Evolutionary conservation across 176 grass and related monocot genomes (phyloP), one percentile per base, ranked within the genome.

Genomic region (Juncus effusus): DNA sequence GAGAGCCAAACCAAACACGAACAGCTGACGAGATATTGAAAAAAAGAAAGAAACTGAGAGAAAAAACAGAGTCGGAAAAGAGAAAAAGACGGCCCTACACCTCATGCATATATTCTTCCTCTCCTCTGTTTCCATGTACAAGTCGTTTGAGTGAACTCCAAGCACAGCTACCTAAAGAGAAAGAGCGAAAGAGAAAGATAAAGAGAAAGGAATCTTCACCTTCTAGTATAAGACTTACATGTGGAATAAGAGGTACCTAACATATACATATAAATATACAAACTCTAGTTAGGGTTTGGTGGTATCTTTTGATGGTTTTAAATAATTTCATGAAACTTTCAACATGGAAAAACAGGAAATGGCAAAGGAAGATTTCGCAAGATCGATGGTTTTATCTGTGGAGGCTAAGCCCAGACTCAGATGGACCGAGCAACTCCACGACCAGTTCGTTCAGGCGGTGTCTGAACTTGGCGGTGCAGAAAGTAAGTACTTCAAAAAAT

Each of bases 391-490:
- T 41, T 7, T 70, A 10, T 70, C 67, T 44, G 39, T 59, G 51
- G 62, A 44, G 40, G 66, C 86, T 44, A 82, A 89, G 66, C 42
- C 84, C 7, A 66, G 92, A 42, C 87, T 96, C 59, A 79, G 81
- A 74, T 96, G 92, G 92, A 91, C 87, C 6, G 54, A 68, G 36
- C 74, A 91, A 79, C 87, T 96, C 36, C 92, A 96, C 60, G 65
- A 69, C 38, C 77, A 67, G 40, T 91, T 96, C 78, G 50, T 83
- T 57, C 68, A 76, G 62, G 87, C 87, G 1, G 82, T 96, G 9
- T 56, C 84, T 55, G 77, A 83, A 70, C 87, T 88, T 19, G 92
- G 92, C 41, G 92, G 92, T 36, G 70, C 79, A 6, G 87, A 96
- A 14, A 86, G 92, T 96, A 55, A 85, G 92, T 49, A 28, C 19